Percentiles rank a stretch among this genome's conserved stretches.
phyloP scores from a whole-genome alignment of 164 flowering plant genomes.

The Liquidambar formosana region DNA sequence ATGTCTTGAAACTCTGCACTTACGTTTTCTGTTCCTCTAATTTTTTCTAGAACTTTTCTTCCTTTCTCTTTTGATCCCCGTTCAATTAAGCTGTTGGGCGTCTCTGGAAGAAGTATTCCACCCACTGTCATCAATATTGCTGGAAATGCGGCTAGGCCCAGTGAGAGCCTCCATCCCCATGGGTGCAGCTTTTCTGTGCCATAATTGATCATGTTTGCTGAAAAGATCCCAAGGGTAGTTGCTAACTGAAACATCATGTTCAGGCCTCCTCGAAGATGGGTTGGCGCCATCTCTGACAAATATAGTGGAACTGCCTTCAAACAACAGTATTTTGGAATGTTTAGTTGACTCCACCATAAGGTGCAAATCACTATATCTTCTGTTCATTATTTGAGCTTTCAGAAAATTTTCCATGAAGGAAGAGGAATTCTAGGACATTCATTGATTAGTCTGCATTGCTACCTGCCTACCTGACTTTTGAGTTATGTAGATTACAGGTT shows the following conservation, averaged over 20 bases:
- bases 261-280: conserved; percentile 83
- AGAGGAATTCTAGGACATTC: no score
- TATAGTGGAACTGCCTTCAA: conserved; percentile 83
- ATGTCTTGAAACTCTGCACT: conserved; percentile 81
- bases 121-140: conserved; percentile 83
- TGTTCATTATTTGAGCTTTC: no score
- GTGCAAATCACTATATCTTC: no score
- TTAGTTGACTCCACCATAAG: no score
- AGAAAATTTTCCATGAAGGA: no score
- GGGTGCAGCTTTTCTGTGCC: conserved; percentile 70
- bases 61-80: conserved; percentile 58
- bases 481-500: no score
- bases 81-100: conserved; percentile 89
- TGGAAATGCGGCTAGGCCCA: conserved; percentile 83
- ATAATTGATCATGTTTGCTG: conserved; percentile 92
- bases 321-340: background rate
- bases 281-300: conserved; percentile 93
- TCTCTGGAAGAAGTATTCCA: conserved; percentile 80
- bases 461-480: no score
- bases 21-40: conserved; percentile 72
- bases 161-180: conserved; percentile 97
- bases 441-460: no score
- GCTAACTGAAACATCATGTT: conserved; percentile 97
- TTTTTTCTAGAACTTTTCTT: conserved; percentile 52
- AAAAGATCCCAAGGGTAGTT: conserved; percentile 86